These are phyloP conservation scores for Vickermania spadyakhi DNA, from an alignment of 208 protist species.

Conservation along the genomic window DNA sequence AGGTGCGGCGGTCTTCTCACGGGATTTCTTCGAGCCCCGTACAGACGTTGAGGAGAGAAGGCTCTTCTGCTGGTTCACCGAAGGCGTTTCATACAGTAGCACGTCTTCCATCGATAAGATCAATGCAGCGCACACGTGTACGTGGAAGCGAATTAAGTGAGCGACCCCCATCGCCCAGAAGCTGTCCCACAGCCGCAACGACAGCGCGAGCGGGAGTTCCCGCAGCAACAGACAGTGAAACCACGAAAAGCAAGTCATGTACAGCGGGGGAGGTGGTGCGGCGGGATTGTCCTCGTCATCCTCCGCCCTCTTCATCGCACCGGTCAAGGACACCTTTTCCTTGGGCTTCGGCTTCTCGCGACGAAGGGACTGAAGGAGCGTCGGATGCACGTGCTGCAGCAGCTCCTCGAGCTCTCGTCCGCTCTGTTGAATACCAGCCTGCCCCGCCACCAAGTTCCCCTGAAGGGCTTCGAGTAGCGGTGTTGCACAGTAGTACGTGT, in stretches of 20 bases:
- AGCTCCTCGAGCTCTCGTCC: conserved; percentile 52
- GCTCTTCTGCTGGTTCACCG: neutral
- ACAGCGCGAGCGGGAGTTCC: conserved; percentile 69
- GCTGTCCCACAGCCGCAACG: conserved; percentile 86
- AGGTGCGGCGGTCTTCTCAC: no score
- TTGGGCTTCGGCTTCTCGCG: neutral
- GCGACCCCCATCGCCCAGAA: conserved; percentile 62
- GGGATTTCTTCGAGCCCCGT: no score
- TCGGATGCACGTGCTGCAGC: conserved; percentile 8
- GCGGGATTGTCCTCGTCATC: conserved; percentile 13
- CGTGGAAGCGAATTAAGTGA: conserved; percentile 48
- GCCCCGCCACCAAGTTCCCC: conserved; percentile 84
- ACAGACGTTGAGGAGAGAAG: neutral
- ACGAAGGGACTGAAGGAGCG: conserved; percentile 3
- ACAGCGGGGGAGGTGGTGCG: conserved; percentile 29
- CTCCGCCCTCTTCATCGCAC: conserved; percentile 19
- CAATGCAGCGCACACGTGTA: conserved; percentile 85
- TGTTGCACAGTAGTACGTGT: conserved; percentile 86
- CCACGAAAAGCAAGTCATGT: conserved; percentile 88
- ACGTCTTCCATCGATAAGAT: conserved; percentile 20
- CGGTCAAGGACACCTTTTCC: neutral
- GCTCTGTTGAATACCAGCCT: conserved; percentile 75
- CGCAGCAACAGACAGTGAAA: conserved; percentile 88
- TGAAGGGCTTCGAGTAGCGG: conserved; percentile 82
- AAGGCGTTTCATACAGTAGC: neutral